Evolutionary conservation across 1,139 yeast species (phyloP).

Genomic region (Candida mesenterica): DNA sequence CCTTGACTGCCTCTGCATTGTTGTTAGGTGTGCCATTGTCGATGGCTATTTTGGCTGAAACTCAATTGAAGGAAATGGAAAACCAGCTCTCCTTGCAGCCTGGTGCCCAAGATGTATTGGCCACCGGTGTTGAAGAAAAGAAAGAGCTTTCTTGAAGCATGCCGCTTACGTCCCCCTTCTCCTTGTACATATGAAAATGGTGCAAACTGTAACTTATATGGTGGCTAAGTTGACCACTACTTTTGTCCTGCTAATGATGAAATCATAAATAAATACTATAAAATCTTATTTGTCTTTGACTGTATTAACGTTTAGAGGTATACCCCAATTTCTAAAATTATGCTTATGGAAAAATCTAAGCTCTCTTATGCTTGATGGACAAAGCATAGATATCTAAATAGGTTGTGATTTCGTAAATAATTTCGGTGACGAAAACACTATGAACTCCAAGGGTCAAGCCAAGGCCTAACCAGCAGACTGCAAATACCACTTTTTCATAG

Average conservation of each 20-base stretch:
- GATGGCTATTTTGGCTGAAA: slow-evolving; percentile 85
- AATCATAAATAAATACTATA: neutral
- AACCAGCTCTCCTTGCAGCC: slow-evolving; percentile 86
- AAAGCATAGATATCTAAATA: slow-evolving; percentile 85
- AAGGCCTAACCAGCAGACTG: slow-evolving; percentile 67
- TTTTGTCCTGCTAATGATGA: neutral
- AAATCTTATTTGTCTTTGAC: no score
- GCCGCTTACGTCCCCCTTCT: neutral
- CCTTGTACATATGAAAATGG: slow-evolving; percentile 8
- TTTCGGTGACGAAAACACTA: slow-evolving; percentile 75
- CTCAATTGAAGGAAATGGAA: slow-evolving; percentile 91
- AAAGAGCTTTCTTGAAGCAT: slow-evolving; percentile 12
- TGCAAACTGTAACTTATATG: slow-evolving; percentile 1
- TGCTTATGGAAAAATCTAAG: slow-evolving; percentile 16
- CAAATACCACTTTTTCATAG: slow-evolving; percentile 37
- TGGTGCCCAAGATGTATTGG: slow-evolving; percentile 79
- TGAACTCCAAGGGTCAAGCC: slow-evolving; percentile 79
- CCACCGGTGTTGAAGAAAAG: slow-evolving; percentile 56
- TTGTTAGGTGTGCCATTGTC: slow-evolving; percentile 92
- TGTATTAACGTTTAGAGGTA: no score
- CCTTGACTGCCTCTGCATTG: slow-evolving; percentile 76
- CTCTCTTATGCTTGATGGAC: slow-evolving; percentile 76
- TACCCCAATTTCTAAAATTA: no score
- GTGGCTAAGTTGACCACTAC: neutral
- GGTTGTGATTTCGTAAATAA: slow-evolving; percentile 77